phyloP scores from a whole-genome alignment of 257 asterid species.

The Solanum commersonii region DNA sequence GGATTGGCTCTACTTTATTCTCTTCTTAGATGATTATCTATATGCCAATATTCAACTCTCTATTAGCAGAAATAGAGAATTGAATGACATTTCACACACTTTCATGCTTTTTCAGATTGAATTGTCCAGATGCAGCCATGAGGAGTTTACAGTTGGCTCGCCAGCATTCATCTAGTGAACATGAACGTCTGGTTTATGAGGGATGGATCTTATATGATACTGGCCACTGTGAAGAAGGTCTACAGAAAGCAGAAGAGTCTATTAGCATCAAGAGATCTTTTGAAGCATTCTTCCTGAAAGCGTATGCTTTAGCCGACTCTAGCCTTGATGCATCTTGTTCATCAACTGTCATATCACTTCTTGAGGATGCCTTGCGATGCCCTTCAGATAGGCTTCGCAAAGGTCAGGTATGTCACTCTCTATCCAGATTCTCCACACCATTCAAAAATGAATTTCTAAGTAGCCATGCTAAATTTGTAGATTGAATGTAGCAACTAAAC shows the following conservation, averaged over 20 bases:
- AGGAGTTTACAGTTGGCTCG: constrained; percentile 92
- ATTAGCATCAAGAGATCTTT: constrained; percentile 84
- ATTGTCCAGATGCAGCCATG: constrained; percentile 99
- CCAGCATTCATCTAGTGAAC: constrained; percentile 77
- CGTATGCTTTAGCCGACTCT: constrained; percentile 97
- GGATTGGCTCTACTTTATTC: not conserved
- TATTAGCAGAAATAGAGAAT: not conserved
- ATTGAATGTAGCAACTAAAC: not conserved
- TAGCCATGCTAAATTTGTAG: not conserved
- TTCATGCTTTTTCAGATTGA: constrained; percentile 45
- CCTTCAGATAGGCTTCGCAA: constrained; percentile 98
- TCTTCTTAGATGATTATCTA: not conserved
- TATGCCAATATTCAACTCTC: not conserved
- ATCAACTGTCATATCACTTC: constrained; percentile 76
- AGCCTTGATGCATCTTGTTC: constrained; percentile 91
- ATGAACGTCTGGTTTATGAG: constrained; percentile 87
- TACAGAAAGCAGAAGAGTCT: constrained; percentile 90
- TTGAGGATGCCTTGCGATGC: constrained; percentile 92
- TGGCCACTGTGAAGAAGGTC: constrained; percentile 96
- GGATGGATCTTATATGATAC: constrained; percentile 98
- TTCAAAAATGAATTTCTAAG: not conserved
- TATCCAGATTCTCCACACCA: not conserved
- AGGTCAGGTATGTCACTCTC: constrained; percentile 68
- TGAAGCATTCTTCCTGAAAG: constrained; percentile 97
- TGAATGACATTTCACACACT: not conserved